Evolutionary conservation across 495 filamentous ascomycete species (phyloP), one percentile per base, ranked within the genome.

Genomic region (Echria macrotheca): DNA sequence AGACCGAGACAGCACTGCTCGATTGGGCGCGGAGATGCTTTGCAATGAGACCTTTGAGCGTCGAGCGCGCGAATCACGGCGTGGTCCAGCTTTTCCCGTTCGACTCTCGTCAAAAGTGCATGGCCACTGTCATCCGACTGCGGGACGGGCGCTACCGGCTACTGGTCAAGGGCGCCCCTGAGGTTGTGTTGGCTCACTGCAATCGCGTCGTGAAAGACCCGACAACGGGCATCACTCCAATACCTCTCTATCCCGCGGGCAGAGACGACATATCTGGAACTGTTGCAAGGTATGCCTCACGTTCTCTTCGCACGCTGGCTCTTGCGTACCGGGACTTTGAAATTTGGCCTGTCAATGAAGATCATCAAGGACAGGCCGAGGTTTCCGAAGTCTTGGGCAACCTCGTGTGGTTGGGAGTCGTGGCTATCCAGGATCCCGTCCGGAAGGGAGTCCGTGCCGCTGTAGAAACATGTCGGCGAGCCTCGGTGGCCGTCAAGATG

Each of bases 311-410:
- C 45, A 94, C 91, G 3, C 94, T 97, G 61, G 87, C 81, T n/a
- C 76, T 95, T 44, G 69, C 88, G 1, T 96, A 93, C 61, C 84
- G 84, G 43, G 91, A 97, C 50, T 96, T 93, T 57, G 82, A 90
- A 5, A 77, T 78, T 52, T 97, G 91, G 91, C 91, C 91, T 24
- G 17, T 37, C 35, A 7, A 5, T 15, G 15, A 14, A 17, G n/a
- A 37, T 37, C n/a, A 14, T 14, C n/a, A n/a, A 39, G 80, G 78
- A 11, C 84, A 89, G 37, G 83, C 85, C 37, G 67, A 76, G 2
- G 95, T 97, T 56, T 85, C 89, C 37, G 77, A 84, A 39, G 66
- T 96, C 2, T 56, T 58, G 53, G 78, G 79, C 47, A 73, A 86
- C 40, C 89, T 93, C 87, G 73, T 78, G 77, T 93, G 36, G 59